Conservation (phyloP, 257 asterid genomes). For the Oldenlandia corymbosa region DNA sequence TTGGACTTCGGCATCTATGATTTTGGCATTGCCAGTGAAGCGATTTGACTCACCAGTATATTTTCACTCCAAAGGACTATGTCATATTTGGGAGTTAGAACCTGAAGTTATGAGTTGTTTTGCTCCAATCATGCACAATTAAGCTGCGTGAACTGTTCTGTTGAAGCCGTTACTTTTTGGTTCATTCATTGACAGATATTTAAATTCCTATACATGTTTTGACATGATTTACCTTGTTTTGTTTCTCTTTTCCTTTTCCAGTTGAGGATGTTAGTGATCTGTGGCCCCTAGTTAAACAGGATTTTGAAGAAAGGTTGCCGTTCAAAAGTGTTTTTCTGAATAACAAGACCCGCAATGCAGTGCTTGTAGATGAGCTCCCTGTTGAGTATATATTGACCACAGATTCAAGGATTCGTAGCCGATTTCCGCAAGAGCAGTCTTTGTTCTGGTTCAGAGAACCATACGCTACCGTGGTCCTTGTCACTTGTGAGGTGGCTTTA, state of each 20-base stretch:
- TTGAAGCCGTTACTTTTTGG: background rate
- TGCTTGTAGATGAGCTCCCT: slow-evolving; percentile 73
- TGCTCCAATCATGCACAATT: background rate
- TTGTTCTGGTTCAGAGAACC: slow-evolving; percentile 98
- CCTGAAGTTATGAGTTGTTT: background rate
- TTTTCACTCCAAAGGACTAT: background rate
- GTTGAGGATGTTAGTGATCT: slow-evolving; percentile 98
- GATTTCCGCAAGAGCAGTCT: slow-evolving; percentile 87
- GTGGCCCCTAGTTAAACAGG: slow-evolving; percentile 80
- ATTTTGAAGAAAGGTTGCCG: slow-evolving; percentile 80
- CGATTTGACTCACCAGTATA: background rate
- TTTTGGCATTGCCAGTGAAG: background rate
- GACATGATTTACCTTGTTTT: slow-evolving; percentile 1
- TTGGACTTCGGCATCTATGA: background rate
- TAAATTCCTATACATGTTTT: background rate
- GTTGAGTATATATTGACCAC: slow-evolving; percentile 90
- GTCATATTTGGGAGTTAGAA: background rate
- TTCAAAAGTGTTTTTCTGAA: slow-evolving; percentile 63
- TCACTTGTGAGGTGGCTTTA: slow-evolving; percentile 73
- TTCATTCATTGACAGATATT: background rate
- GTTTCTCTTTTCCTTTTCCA: slow-evolving; percentile 28
- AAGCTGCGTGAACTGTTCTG: background rate
- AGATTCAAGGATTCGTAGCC: slow-evolving; percentile 93
- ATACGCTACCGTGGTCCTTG: slow-evolving; percentile 83
- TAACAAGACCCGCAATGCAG: slow-evolving; percentile 91